Evolutionary conservation across 495 filamentous ascomycete species (phyloP), one percentile per base, ranked within the genome.

Genomic region (Tuber umbilicatum): DNA sequence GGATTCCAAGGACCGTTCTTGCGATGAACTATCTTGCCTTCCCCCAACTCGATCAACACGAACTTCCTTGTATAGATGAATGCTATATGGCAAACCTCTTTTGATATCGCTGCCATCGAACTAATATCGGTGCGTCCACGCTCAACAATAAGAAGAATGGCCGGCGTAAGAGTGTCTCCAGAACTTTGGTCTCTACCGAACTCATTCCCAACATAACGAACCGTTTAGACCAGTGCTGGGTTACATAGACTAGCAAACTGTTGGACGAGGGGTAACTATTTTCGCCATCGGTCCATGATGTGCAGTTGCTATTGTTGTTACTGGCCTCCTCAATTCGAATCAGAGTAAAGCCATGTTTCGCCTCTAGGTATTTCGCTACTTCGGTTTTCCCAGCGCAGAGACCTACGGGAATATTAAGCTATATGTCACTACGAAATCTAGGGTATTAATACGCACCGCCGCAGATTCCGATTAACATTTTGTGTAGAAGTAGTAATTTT

Each of bases 71-170:
- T 5, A 39, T n/a, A n/a, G 31, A 39, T n/a, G 21, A 42, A 37
- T 27, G 23, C 39, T 40, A 16, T 39, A 31, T 50, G 39, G 43
- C 72, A 40, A 80, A 89, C 89, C 88, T 85, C 47, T 86, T 84
- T 47, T 85, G 85, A 80, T 88, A 93, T 69, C 94, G 89, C 77
- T 88, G 87, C 92, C 92, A 97, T 73, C 95, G 90, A 38, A 93
- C 86, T 73, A 87, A 89, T 6, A 97, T 86, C 2, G 95, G 95
- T 3, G 94, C 95, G 82, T 98, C 94, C 68, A 99, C 89, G 82
- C 91, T 94, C 74, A 98, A 87, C 23, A 98, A 88, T 70, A 99
- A 87, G 85, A 98, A 99, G 85, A 95, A 97, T 1, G 95, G 95
- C 19, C 95, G 89, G 38, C 90, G 86, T 47, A 88, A 83, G 47